A percentile compares a stretch with the other conserved stretches of the same genome.
These are phyloP conservation scores for Pichia sporocuriosa DNA, from an alignment of 805 yeast genomes.

Conservation along the genomic window DNA sequence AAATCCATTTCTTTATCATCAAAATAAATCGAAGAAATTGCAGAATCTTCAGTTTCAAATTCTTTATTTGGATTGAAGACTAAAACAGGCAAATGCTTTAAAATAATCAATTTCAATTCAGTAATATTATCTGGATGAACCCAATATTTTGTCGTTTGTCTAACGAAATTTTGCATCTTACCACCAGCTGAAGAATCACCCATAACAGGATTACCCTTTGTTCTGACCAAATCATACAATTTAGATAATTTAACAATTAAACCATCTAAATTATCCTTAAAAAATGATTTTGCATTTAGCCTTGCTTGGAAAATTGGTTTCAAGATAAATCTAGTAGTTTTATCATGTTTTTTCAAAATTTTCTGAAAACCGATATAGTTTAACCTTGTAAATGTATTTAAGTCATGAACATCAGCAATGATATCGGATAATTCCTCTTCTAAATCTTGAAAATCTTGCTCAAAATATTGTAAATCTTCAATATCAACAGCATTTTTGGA, in stretches of 20 bases:
- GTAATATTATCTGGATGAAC: constrained; percentile 98
- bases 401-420: constrained; percentile 95
- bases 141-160: constrained; percentile 99
- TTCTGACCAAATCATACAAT: constrained; percentile 86
- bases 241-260: constrained; percentile 85
- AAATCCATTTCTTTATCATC: constrained; percentile 86
- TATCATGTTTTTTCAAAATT: constrained; percentile 94
- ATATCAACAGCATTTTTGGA: constrained; percentile 32
- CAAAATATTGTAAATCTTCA: constrained; percentile 34
- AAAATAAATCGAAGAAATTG: constrained; percentile 93
- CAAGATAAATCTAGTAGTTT: constrained; percentile 69
- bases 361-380: constrained; percentile 97
- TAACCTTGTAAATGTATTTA: constrained; percentile 87
- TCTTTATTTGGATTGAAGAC: constrained; percentile 96
- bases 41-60: constrained; percentile 89
- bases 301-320: constrained; percentile 92
- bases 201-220: constrained; percentile 89
- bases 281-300: constrained; percentile 89
- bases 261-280: constrained; percentile 88
- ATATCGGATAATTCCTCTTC: constrained; percentile 78
- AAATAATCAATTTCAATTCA: constrained; percentile 83
- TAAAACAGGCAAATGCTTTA: constrained; percentile 93
- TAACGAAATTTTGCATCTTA: constrained; percentile 91
- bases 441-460: constrained; percentile 63
- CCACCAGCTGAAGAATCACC: constrained; percentile 99